phyloP scores from a whole-genome alignment of 2,329 filamentous ascomycete species.

The Penicillium sp. region DNA sequence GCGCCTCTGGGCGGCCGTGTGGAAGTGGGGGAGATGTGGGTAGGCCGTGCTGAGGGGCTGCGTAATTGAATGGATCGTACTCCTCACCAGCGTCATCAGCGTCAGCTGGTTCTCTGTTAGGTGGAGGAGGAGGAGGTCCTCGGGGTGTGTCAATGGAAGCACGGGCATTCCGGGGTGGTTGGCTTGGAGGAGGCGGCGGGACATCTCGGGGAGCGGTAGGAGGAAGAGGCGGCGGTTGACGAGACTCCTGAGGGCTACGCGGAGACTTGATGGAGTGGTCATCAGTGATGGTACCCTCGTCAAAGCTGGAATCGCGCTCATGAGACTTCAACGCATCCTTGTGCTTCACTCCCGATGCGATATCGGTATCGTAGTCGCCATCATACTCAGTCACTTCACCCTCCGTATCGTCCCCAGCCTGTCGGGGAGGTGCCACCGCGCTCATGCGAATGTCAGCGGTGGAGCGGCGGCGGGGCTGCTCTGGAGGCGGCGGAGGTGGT shows the following conservation, averaged over 20 bases:
- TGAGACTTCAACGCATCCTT: slow-evolving; percentile 90
- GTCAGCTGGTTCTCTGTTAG: slow-evolving; percentile 43
- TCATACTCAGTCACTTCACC: slow-evolving; percentile 92
- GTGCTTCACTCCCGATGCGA: slow-evolving; percentile 87
- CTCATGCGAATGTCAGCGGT: slow-evolving; percentile 56
- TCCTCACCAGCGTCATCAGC: slow-evolving; percentile 52
- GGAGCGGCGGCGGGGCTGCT: slow-evolving; percentile 57
- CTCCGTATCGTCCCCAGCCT: slow-evolving; percentile 62
- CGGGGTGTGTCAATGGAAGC: slow-evolving; percentile 35
- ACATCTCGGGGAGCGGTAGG: slow-evolving; percentile 62
- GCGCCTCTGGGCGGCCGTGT: slow-evolving; percentile 25
- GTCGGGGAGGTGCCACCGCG: slow-evolving; percentile 46
- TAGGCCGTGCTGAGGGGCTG: slow-evolving; percentile 36
- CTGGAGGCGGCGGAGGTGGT: slow-evolving; percentile 64
- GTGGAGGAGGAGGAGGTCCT: slow-evolving; percentile 46
- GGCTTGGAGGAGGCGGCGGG: slow-evolving; percentile 66
- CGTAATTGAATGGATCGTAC: slow-evolving; percentile 56
- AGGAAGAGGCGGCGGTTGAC: slow-evolving; percentile 52
- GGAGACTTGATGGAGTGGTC: slow-evolving; percentile 54
- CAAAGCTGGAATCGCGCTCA: slow-evolving; percentile 72
- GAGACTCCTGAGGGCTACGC: slow-evolving; percentile 40
- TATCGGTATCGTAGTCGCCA: slow-evolving; percentile 97
- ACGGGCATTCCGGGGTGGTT: slow-evolving; percentile 53
- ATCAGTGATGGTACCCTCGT: slow-evolving; percentile 63
- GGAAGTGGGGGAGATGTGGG: slow-evolving; percentile 23